Evolutionary conservation across 371 early-diverging fungal species (phyloP).

Genomic region (Mucor saturninus): DNA sequence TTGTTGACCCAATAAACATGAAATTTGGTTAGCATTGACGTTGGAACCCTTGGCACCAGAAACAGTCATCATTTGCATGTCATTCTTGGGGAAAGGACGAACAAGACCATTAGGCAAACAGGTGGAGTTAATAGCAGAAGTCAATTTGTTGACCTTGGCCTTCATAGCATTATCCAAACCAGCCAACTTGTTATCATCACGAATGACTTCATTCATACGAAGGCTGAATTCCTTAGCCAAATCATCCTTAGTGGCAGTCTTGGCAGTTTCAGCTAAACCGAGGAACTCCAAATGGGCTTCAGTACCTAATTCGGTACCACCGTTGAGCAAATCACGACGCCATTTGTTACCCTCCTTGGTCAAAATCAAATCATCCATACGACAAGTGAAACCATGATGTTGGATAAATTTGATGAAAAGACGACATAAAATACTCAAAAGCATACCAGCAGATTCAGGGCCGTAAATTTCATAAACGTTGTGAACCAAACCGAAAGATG

Average conservation of each 20-base stretch:
- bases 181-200: slow-evolving; percentile 89
- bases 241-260: slow-evolving; percentile 36
- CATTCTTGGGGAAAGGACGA: slow-evolving; percentile 92
- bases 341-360: slow-evolving; percentile 82
- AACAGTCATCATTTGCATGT: slow-evolving; percentile 99
- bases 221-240: slow-evolving; percentile 62
- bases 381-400: slow-evolving; percentile 92
- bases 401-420: slow-evolving; percentile 96
- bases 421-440: slow-evolving; percentile 94
- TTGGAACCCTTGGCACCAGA: slow-evolving; percentile 99
- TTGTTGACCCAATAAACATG: slow-evolving; percentile 98
- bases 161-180: slow-evolving; percentile 94
- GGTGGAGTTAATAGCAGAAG: slow-evolving; percentile 79
- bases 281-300: slow-evolving; percentile 79
- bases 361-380: slow-evolving; percentile 98
- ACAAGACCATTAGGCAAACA: slow-evolving; percentile 88
- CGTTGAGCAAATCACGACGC: slow-evolving; percentile 70
- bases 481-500: slow-evolving; percentile 96
- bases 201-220: slow-evolving; percentile 82
- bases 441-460: slow-evolving; percentile 87
- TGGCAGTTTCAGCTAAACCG: slow-evolving; percentile 62
- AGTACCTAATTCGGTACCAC: slow-evolving; percentile 61
- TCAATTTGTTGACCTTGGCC: slow-evolving; percentile 81
- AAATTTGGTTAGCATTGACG: slow-evolving; percentile 99
- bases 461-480: slow-evolving; percentile 97